phyloP scores from a whole-genome alignment of 164 flowering plant genomes.

The Vitis riparia region DNA sequence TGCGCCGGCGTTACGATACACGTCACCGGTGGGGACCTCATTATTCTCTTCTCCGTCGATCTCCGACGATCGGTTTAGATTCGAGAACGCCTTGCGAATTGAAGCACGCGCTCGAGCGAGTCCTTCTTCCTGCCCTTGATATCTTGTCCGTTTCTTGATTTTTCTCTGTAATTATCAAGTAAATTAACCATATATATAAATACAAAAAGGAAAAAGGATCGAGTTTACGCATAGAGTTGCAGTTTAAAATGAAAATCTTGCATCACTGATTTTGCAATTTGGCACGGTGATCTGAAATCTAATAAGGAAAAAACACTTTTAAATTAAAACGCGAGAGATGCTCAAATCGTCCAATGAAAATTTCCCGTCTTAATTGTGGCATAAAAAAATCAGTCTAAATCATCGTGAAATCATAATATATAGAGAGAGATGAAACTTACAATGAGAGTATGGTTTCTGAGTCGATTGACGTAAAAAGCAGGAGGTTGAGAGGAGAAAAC shows the following conservation, averaged over 20 bases:
- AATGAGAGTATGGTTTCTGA: conserved; percentile 1
- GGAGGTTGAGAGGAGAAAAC: not conserved
- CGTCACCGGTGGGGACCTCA: conserved; percentile 15
- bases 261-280: no score
- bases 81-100: conserved; percentile 40
- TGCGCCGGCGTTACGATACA: conserved; percentile 56
- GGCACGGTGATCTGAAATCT: no score
- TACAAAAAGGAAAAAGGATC: not conserved
- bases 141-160: conserved; percentile 7
- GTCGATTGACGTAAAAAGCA: not conserved
- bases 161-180: conserved; percentile 20
- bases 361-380: not conserved
- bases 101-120: conserved; percentile 56
- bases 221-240: no score
- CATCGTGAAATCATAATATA: not conserved
- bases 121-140: conserved; percentile 42
- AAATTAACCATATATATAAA: not conserved
- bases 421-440: conserved; percentile 6
- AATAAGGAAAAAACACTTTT: no score
- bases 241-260: no score
- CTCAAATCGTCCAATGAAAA: no score
- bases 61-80: conserved; percentile 16
- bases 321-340: no score
- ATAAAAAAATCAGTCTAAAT: not conserved
- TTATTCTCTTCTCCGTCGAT: conserved; percentile 1